Base-by-base conservation (phyloP, 805 yeast species). In the Myxozyma lipomycoides region DNA sequence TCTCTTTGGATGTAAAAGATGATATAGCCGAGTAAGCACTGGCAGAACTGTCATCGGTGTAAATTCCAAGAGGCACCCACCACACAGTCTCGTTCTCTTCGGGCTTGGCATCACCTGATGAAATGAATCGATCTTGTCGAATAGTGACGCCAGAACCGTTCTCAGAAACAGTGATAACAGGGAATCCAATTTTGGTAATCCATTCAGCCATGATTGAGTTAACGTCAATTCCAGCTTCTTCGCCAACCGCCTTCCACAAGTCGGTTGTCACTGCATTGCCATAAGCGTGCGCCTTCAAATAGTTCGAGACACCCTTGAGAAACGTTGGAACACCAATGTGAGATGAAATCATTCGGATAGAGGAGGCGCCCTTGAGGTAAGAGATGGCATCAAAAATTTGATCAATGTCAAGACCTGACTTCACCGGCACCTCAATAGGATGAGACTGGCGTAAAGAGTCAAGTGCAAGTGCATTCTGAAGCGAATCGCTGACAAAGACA, bases 311-410 rank as follows among this genome's bases (percentile, higher is more conserved):
- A 68, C 95, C 93, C 65, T 81, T 81, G 60, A 84, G 78, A 68
- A 85, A 85, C 26, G 72, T 76, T 57, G 84, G 87, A 66, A 81
- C 90, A 45, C 91, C 91, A 58, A 85, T 74, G 84, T 88, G 84
- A 61, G 77, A 78, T 39, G 87, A 79, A 61, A 85, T 78, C 95
- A 84, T 86, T 67, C 86, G 80, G 67, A 84, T 76, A 53, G 84
- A 73, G 4, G 88, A 81, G 18, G 91, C 83, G 60, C 95, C 95
- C 69, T 86, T 86, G 32, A 84, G 74, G 67, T 86, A 86, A 7
- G 93, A 84, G 60, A 86, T 86, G 40, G 89, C 86, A 67, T 86
- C 95, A 65, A 86, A 86, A 58, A 86, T 83, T 73, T 86, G 93
- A 67, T 84, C 84, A 61, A 86, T 83, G 65, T 86, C 90, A 61